Evolutionary conservation across 306 rosid species (phyloP).

Genomic region (Cucurbita maxima): DNA sequence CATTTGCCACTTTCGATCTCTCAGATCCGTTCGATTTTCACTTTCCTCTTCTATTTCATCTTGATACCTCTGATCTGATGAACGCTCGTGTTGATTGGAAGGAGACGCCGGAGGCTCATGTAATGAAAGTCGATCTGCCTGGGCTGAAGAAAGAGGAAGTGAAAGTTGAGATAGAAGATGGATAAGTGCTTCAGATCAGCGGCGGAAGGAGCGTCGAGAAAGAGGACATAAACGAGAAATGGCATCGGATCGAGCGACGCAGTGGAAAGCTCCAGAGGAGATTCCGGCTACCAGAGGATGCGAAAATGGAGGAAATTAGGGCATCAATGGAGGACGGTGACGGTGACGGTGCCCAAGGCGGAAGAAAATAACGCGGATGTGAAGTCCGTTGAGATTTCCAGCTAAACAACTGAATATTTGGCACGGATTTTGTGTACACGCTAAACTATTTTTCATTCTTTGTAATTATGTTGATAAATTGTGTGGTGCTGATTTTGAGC

Average conservation of each 20-base stretch:
- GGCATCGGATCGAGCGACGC: slow-evolving; percentile 29
- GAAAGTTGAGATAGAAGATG: slow-evolving; percentile 24
- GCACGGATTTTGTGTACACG: too few relatives aligned
- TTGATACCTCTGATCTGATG: slow-evolving; percentile 1
- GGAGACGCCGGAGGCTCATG: slow-evolving; percentile 25
- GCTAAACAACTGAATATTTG: background rate
- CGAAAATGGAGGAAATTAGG: slow-evolving; percentile 12
- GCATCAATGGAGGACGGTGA: slow-evolving; percentile 21
- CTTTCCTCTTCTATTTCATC: background rate
- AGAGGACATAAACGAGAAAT: slow-evolving; percentile 20
- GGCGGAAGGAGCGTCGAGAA: slow-evolving; percentile 16
- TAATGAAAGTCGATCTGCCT: slow-evolving; percentile 25
- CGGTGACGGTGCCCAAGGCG: slow-evolving; percentile 20
- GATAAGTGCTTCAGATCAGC: slow-evolving; percentile 18
- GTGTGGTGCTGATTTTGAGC: too few relatives aligned
- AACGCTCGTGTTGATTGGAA: slow-evolving; percentile 15
- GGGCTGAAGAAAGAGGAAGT: slow-evolving; percentile 23
- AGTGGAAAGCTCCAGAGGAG: slow-evolving; percentile 22
- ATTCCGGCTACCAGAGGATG: slow-evolving; percentile 21
- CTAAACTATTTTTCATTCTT: too few relatives aligned
- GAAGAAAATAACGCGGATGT: slow-evolving; percentile 10
- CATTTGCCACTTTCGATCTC: slow-evolving; percentile 1
- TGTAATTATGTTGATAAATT: too few relatives aligned
- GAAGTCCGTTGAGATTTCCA: slow-evolving; percentile 13
- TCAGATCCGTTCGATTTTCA: slow-evolving; percentile 16